Evolutionary conservation across 164 flowering plant genomes (phyloP).

Genomic region (Paratinospora sagittata): DNA sequence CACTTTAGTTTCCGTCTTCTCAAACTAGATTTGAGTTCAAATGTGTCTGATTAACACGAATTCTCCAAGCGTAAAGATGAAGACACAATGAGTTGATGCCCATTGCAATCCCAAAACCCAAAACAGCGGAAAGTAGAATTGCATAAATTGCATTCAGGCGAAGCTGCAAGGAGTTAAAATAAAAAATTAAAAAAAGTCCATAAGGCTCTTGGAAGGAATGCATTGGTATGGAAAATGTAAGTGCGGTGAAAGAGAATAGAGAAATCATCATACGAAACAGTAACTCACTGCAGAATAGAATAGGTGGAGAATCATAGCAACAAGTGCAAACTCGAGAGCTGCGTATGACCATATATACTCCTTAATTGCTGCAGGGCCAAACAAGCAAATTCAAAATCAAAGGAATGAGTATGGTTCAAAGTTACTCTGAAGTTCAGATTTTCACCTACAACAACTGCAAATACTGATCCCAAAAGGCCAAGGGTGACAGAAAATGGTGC

Average conservation of each 20-base stretch:
- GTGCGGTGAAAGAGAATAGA: background rate
- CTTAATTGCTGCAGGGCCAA: constrained; percentile 54
- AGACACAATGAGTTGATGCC: constrained; percentile 18
- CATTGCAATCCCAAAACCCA: constrained; percentile 23
- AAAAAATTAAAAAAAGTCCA: too few relatives aligned
- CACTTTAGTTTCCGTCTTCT: background rate
- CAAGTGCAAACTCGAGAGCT: constrained; percentile 78
- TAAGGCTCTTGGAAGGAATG: too few relatives aligned
- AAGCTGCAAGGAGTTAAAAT: constrained; percentile 15
- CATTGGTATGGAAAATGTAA: background rate
- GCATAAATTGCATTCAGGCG: constrained; percentile 16
- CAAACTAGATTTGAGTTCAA: constrained; percentile 15
- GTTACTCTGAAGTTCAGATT: constrained; percentile 2
- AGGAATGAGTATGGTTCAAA: background rate
- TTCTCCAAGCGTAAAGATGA: constrained; percentile 6
- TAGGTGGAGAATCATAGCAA: constrained; percentile 49
- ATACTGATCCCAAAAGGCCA: constrained; percentile 61
- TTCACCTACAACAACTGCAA: constrained; percentile 72
- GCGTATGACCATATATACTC: constrained; percentile 92
- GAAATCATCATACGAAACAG: background rate
- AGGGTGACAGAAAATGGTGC: constrained; percentile 79
- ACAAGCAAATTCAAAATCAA: background rate
- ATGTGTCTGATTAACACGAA: background rate
- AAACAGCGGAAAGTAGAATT: constrained; percentile 19
- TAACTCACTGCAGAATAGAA: constrained; percentile 58